Conservation (phyloP, 805 yeast species). For the Ogataea kodamae region DNA sequence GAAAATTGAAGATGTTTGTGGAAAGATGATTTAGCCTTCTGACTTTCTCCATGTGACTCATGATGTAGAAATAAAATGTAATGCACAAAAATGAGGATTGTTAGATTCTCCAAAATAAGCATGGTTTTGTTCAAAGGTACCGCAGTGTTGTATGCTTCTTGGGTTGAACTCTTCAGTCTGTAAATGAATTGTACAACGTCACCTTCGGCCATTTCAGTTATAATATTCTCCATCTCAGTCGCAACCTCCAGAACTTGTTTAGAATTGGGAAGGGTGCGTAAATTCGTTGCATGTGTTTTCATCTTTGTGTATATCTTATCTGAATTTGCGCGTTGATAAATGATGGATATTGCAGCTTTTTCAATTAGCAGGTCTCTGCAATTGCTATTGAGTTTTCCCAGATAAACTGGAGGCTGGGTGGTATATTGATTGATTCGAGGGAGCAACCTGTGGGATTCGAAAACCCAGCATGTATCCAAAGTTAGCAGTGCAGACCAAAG, state of each 20-base stretch:
- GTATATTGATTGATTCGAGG: slow-evolving; percentile 38
- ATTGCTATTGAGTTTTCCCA: slow-evolving; percentile 31
- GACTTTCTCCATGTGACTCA: slow-evolving; percentile 30
- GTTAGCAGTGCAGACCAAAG: slow-evolving; percentile 50
- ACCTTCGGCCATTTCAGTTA: too few species aligned
- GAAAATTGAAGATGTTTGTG: slow-evolving; percentile 30
- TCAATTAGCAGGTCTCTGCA: slow-evolving; percentile 37
- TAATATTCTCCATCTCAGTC: too few species aligned
- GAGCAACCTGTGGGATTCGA: slow-evolving; percentile 31
- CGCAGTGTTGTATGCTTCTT: too few species aligned
- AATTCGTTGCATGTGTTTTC: slow-evolving; percentile 31
- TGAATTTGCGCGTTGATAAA: slow-evolving; percentile 31
- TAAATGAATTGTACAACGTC: too few species aligned
- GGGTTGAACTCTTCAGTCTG: not conserved
- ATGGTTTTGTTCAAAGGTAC: slow-evolving; percentile 17
- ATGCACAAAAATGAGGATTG: slow-evolving; percentile 31
- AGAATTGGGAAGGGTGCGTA: slow-evolving; percentile 34
- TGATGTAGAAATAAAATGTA: slow-evolving; percentile 40
- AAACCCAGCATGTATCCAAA: slow-evolving; percentile 41
- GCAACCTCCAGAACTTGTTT: slow-evolving; percentile 37
- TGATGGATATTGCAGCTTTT: slow-evolving; percentile 32
- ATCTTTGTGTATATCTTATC: slow-evolving; percentile 31
- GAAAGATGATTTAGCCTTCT: slow-evolving; percentile 35
- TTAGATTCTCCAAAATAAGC: slow-evolving; percentile 17
- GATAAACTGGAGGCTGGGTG: slow-evolving; percentile 41